Percentiles rank a stretch among this genome's conserved stretches.
These are phyloP conservation scores for Geotrichum candidum DNA, from an alignment of 1,139 yeast genomes.

Conservation along the genomic window DNA sequence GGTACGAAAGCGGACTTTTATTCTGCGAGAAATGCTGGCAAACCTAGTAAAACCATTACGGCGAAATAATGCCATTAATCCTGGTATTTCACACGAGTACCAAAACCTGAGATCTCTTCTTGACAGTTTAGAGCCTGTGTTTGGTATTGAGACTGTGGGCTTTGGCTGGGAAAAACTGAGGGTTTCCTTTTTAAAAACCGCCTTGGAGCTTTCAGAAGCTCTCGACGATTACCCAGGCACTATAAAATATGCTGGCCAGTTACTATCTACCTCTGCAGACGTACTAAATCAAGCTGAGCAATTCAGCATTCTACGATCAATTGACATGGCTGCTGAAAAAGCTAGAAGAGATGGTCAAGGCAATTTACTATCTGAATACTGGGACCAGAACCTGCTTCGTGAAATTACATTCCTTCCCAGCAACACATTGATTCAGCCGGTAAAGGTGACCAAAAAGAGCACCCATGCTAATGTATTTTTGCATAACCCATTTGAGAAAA, in stretches of 20 bases:
- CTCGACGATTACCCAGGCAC: slow-evolving; percentile 44
- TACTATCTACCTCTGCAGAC: slow-evolving; percentile 50
- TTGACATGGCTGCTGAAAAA: slow-evolving; percentile 28
- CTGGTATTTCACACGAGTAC: background rate
- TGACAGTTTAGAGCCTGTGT: slow-evolving; percentile 28
- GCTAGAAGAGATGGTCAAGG: slow-evolving; percentile 14
- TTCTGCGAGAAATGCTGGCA: slow-evolving; percentile 54
- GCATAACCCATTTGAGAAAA: slow-evolving; percentile 39
- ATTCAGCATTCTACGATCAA: slow-evolving; percentile 27
- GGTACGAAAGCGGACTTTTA: slow-evolving; percentile 61
- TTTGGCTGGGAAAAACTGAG: slow-evolving; percentile 56
- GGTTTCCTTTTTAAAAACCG: slow-evolving; percentile 50
- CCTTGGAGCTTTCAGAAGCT: slow-evolving; percentile 49
- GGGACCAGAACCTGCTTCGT: slow-evolving; percentile 67
- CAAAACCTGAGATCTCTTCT: slow-evolving; percentile 24
- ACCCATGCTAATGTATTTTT: slow-evolving; percentile 27
- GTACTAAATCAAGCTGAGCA: slow-evolving; percentile 49
- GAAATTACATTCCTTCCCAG: slow-evolving; percentile 31
- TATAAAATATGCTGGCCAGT: slow-evolving; percentile 44
- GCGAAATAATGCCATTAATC: slow-evolving; percentile 25
- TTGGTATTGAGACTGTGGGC: slow-evolving; percentile 30
- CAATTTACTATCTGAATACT: slow-evolving; percentile 41
- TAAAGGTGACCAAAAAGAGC: background rate
- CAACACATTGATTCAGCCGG: background rate
- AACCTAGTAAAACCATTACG: slow-evolving; percentile 37